A percentile compares a stretch with the other conserved stretches of the same genome.
These are phyloP conservation scores for Ostreobium quekettii DNA, from an alignment of 139 green algal genomes.

Conservation along the genomic window DNA sequence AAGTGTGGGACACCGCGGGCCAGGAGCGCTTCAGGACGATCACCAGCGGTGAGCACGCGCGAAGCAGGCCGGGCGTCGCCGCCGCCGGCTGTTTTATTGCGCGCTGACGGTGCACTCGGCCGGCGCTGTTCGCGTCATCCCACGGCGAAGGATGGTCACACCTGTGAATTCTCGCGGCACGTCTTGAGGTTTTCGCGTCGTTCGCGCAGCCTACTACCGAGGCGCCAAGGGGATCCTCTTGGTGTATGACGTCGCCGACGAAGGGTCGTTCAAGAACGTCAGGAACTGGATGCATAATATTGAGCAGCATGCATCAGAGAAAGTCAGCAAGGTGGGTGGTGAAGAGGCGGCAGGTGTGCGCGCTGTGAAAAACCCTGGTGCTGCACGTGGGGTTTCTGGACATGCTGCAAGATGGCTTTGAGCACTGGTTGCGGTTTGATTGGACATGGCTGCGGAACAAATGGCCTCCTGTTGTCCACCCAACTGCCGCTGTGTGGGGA, in stretches of 20 bases:
- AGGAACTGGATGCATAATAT: constrained; percentile 98
- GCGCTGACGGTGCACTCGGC: too few relatives aligned
- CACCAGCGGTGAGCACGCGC: constrained; percentile 74
- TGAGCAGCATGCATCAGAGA: constrained; percentile 87
- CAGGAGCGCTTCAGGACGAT: constrained; percentile 98
- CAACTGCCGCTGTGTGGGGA: too few relatives aligned
- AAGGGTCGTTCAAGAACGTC: constrained; percentile 93
- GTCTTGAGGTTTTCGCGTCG: neutral
- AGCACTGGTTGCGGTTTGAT: neutral
- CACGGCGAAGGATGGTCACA: too few relatives aligned
- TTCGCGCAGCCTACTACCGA: constrained; percentile 86
- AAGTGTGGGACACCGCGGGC: constrained; percentile 98
- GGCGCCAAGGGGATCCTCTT: constrained; percentile 94
- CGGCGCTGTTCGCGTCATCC: too few relatives aligned
- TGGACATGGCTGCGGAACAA: too few relatives aligned
- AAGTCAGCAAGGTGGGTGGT: constrained; percentile 79
- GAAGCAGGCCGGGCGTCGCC: neutral
- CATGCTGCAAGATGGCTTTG: neutral
- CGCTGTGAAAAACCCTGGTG: neutral
- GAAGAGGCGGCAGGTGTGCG: neutral
- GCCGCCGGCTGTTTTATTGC: neutral
- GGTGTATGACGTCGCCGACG: constrained; percentile 95
- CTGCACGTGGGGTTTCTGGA: neutral
- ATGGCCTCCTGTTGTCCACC: too few relatives aligned
- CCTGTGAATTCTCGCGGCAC: too few relatives aligned